A percentile compares a stretch with the other conserved stretches of the same genome.
Conservation (phyloP, 495 filamentous ascomycete genomes). For the Aspergillus mulundensis region DNA sequence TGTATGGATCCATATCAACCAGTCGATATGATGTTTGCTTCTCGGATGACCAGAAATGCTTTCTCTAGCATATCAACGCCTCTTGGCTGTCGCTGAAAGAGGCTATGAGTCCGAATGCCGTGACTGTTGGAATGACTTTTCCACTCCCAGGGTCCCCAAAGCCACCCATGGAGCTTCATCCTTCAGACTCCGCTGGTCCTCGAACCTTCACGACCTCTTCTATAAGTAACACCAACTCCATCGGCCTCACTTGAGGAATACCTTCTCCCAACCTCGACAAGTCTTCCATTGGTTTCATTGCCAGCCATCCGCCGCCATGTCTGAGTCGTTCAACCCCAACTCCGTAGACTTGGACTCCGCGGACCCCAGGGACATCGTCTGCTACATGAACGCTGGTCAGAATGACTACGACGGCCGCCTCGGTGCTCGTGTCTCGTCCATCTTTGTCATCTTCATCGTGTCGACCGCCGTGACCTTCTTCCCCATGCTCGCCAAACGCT, state of each 20-base stretch:
- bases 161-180: neutral
- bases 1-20: neutral
- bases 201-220: neutral
- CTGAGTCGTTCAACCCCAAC: neutral
- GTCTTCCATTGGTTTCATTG: no score
- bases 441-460: conserved; percentile 43
- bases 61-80: neutral
- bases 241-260: neutral
- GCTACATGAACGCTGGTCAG: conserved; percentile 21
- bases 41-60: neutral
- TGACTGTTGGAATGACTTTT: neutral
- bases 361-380: conserved; percentile 27
- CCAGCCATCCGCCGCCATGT: neutral
- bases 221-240: neutral
- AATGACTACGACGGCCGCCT: conserved; percentile 45
- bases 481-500: conserved; percentile 50
- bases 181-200: neutral
- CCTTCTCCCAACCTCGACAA: neutral
- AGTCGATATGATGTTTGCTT: neutral
- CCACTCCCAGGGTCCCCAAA: neutral
- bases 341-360: conserved; percentile 38
- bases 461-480: conserved; percentile 51
- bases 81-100: neutral
- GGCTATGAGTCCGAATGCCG: neutral
- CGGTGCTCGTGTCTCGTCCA: conserved; percentile 40